Base-by-base conservation (phyloP, 169 alveolate genomes). In the Plasmodium sp. region DNA sequence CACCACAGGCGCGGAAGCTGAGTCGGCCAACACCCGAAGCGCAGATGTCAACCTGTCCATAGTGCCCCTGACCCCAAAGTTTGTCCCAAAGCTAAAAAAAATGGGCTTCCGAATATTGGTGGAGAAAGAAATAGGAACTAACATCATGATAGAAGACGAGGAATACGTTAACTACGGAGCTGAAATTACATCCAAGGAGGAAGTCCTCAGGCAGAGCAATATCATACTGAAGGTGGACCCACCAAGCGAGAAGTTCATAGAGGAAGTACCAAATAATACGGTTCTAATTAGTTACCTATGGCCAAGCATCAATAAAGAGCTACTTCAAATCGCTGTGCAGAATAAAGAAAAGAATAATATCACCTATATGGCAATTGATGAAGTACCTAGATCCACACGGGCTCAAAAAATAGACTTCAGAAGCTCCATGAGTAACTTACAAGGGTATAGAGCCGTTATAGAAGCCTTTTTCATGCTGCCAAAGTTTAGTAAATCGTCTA, bases 361-460 rank as follows among this genome's bases (percentile, higher is more conserved):
- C 12, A 96, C 98, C 33, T 88, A 97, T 67, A 92, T 98, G 48
- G 99, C 99, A 72, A 96, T 98, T 97, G 99, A 98, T 72, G 96
- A 96, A 56, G 99, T 98, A 0, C 99, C 99, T 16, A 96, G 99
- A 83, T 97, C 97, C 56, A 96, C 99, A 5, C 96, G 98, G 48
- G 99, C 99, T 34, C 99, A 98, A 94, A 97, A 97, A 95, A 95
- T 98, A 86, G 99, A 98, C 93, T 97, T 98, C 67, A 95, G 98
- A 72, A 96, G 98, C 81, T 97, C 99, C 3, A 97, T 97, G 98
- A 98, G 99, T 51, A 98, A 97, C 93, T 95, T 98, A 73, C 99
- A 98, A 39, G 99, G 99, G 31, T 98, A 98, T 94, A 96, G 99
- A 83, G 99, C 99, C 75, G 99, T 98, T 91, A 84, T 98, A 51